A percentile compares a stretch with the other conserved stretches of the same genome.
phyloP scores from a whole-genome alignment of 257 asterid genomes.

The Solanum paucissectum region DNA sequence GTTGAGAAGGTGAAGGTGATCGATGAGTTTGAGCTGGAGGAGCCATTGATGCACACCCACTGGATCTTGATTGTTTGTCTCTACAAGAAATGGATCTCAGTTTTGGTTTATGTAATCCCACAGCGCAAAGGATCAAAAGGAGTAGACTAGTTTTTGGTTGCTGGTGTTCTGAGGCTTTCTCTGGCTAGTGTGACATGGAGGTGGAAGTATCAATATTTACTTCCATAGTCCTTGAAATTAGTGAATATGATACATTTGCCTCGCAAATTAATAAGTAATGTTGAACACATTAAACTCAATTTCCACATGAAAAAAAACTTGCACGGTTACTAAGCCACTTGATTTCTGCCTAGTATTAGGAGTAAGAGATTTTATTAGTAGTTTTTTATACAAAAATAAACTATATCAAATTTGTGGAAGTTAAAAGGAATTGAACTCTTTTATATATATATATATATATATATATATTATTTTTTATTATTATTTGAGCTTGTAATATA shows the following conservation, averaged over 20 bases:
- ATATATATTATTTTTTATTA: too few species aligned
- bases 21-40: constrained; percentile 85
- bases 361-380: background rate
- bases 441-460: too few species aligned
- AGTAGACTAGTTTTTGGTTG: background rate
- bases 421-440: background rate
- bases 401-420: background rate
- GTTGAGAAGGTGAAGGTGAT: constrained; percentile 96
- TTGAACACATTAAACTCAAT: background rate
- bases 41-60: constrained; percentile 34
- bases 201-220: background rate
- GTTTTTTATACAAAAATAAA: background rate
- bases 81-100: background rate
- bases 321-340: background rate
- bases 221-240: background rate
- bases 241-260: background rate
- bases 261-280: background rate
- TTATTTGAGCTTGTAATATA: too few species aligned
- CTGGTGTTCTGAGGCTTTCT: background rate
- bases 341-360: background rate
- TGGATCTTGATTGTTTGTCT: background rate
- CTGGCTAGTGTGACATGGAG: background rate
- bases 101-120: background rate
- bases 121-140: background rate
- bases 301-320: background rate